Evolutionary conservation across 768 basidiomycete species (phyloP), one percentile per base, ranked within the genome.

Genomic region (Hypholoma sublateritium): DNA sequence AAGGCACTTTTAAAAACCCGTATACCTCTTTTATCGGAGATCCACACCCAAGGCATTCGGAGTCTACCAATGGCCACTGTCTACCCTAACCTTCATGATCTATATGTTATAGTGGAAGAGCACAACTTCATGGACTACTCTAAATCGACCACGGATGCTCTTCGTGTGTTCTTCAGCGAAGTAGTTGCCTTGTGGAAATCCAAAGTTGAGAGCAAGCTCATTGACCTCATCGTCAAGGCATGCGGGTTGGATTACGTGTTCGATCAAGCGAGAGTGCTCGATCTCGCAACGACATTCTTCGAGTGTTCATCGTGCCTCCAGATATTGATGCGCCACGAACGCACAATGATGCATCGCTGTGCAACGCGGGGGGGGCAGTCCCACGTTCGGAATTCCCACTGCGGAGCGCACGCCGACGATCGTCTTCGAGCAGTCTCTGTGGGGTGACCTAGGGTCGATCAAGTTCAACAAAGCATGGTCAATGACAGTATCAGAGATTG

Each of bases 251-350:
- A 57, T 5, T 44, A 54, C 19, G 13, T 14, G 4, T 50, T 49
- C 35, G 41, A 60, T 24, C 32, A 24, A 34, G 32, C 21, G n/a
- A 60, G 21, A n/a, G 52, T 57, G 16, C 14, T 60, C 7, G 24
- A 54, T 24, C 51, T 60, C 4, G 59, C 59, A 3, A 57, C 52
- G 8, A 57, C 59, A 2, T 24, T 50, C 11, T 60, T 60, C 21
- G 24, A n/a, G 11, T 53, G 51, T 32, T 5, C 21, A 19, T 5
- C 14, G 5, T 39, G 16, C 9, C 22, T 8, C 5, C 11, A 36
- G 22, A 24, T 21, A 6, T 24, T 5, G 5, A 52, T 52, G 50
- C 37, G 50, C 17, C 39, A 21, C 25, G 22, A 44, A 13, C 52
- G 42, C 5, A 25, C 42, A 25, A 34, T 17, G 25, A 37, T 44